A percentile compares a stretch with the other conserved stretches of the same genome.
Conservation (phyloP, 129 eudicot species). For the Saposhnikovia divaricata region DNA sequence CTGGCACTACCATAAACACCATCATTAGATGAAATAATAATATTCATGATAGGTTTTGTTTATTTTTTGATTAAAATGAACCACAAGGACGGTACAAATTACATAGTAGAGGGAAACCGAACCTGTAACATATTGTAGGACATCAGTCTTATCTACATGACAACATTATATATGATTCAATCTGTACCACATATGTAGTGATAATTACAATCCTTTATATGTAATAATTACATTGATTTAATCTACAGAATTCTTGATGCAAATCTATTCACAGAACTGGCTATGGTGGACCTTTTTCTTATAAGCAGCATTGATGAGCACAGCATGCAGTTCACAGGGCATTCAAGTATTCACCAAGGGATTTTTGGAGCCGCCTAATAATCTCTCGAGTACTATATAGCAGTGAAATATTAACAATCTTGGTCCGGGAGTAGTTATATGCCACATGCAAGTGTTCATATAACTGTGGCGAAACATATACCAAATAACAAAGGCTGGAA, state of each 20-base stretch:
- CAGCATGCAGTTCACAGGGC: background rate
- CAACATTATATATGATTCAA: background rate
- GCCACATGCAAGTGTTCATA: conserved; percentile 5
- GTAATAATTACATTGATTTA: background rate
- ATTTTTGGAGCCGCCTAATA: background rate
- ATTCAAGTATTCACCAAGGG: background rate
- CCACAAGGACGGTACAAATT: too few relatives aligned
- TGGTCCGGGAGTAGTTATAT: conserved; percentile 3
- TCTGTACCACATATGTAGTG: background rate
- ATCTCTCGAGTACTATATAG: background rate
- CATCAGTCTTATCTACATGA: background rate
- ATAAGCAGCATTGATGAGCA: background rate
- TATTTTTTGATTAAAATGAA: too few relatives aligned
- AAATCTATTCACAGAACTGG: background rate
- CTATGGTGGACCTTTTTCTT: background rate
- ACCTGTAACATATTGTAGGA: too few relatives aligned
- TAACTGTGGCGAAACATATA: conserved; percentile 12
- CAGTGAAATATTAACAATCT: background rate
- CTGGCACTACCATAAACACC: background rate
- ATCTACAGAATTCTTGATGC: background rate
- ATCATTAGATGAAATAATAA: background rate
- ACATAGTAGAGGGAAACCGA: too few relatives aligned
- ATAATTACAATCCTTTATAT: background rate
- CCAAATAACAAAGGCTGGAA: conserved; percentile 15
- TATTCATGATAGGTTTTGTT: background rate